A percentile compares a stretch with the other conserved stretches of the same genome.
These are phyloP conservation scores for Lepidium africanum DNA, from an alignment of 345 rosid species.

Conservation along the genomic window DNA sequence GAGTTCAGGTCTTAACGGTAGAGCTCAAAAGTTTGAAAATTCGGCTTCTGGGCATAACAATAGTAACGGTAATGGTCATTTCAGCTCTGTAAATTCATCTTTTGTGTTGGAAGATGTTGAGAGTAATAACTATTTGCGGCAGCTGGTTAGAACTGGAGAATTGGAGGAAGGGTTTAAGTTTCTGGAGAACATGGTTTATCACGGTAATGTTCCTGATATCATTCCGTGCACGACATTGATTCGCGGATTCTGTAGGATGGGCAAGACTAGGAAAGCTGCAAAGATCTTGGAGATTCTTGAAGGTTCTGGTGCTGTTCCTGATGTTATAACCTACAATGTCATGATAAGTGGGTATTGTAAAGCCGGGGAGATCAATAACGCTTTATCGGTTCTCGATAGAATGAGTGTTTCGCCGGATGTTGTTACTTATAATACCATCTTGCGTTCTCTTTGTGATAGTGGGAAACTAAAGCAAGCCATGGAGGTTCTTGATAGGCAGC, in stretches of 20 bases:
- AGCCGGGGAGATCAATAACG: constrained; percentile 68
- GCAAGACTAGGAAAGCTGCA: constrained; percentile 62
- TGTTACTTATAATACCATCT: constrained; percentile 73
- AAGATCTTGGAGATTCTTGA: constrained; percentile 71
- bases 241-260: constrained; percentile 65
- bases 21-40: constrained; percentile 29
- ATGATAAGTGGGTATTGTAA: constrained; percentile 78
- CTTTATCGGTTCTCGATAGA: constrained; percentile 50
- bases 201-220: constrained; percentile 65
- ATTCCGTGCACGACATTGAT: constrained; percentile 70
- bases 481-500: constrained; percentile 63
- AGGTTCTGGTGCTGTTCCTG: constrained; percentile 67
- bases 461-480: constrained; percentile 74
- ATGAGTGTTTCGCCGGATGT: constrained; percentile 84
- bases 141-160: constrained; percentile 52
- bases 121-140: constrained; percentile 55
- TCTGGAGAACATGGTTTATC: constrained; percentile 74
- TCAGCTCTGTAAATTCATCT: constrained; percentile 25
- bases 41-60: constrained; percentile 34
- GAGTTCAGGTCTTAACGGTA: constrained; percentile 38
- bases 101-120: constrained; percentile 44
- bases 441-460: constrained; percentile 62
- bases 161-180: constrained; percentile 58
- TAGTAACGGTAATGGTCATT: constrained; percentile 30
- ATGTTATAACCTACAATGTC: constrained; percentile 74